Evolutionary conservation across 352 stramenopile genomes (phyloP), one percentile per base, ranked within the genome.

Genomic region (Globisporangium canariense): DNA sequence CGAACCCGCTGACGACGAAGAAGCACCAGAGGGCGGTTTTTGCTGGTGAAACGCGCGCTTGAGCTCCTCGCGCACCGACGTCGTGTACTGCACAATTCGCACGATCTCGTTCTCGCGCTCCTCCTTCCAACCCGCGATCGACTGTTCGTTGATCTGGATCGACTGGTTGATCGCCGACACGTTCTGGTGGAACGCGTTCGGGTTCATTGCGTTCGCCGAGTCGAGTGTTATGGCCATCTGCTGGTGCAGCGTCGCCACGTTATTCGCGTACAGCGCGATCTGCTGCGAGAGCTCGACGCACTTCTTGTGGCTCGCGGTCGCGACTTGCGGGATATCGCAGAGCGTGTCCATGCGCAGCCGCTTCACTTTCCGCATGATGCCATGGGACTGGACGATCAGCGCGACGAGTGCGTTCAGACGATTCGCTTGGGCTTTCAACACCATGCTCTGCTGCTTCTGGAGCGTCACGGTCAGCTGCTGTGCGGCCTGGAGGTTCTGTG

Each of bases 21-120:
- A 43, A 64, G 60, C 36, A 64, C 60, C 43, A 50, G 46, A 38
- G 6, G 47, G 46, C 36, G 69, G 59, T 20, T 68, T 64, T 41
- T 77, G 72, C 16, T 73, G 65, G 22, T 75, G 65, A 13, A 80
- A 70, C 5, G 61, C 56, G 51, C 61, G 69, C 64, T 90, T 91
- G 3, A 93, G 65, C 4, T 64, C 59, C 18, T 89, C 70, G n/a
- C 84, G 84, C 13, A 91, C 64, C 0, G 65, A 36, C 0, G 45
- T 34, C 53, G 74, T 81, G 68, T 89, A 93, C 67, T 93, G 84
- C 47, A 93, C 82, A 41, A 93, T 79, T 0, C 81, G 78, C 30
- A 91, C 73, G 22, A 91, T 78, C 62, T 90, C 82, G 32, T 76
- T 74, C n/a, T 90, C 74, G 16, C 82, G 77, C 38, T 79, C 73